Conservation (phyloP, 2,329 filamentous ascomycete species). For the Aspergillus phoenicis region DNA sequence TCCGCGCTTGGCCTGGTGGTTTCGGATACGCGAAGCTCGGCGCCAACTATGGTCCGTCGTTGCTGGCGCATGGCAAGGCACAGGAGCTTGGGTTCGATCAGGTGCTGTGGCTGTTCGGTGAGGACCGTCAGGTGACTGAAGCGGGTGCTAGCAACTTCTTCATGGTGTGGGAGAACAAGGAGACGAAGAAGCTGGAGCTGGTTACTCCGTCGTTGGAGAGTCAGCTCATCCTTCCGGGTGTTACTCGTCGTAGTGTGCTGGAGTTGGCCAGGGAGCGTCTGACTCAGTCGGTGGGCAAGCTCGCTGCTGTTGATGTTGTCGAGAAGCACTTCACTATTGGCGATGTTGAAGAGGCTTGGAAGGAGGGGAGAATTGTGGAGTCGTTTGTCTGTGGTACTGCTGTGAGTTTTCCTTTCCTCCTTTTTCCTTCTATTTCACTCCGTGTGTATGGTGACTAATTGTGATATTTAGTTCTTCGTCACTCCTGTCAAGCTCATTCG, state of each 20-base stretch:
- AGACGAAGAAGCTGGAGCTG: constrained; percentile 65
- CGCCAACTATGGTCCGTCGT: constrained; percentile 86
- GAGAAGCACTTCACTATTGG: constrained; percentile 82
- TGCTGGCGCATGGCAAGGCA: constrained; percentile 78
- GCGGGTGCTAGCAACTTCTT: constrained; percentile 94
- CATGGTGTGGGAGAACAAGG: constrained; percentile 67
- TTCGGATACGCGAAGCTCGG: constrained; percentile 92
- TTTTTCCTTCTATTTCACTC: not conserved
- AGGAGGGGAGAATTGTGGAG: constrained; percentile 78
- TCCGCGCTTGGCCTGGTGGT: constrained; percentile 89
- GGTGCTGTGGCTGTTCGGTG: constrained; percentile 89
- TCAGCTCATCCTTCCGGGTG: constrained; percentile 81
- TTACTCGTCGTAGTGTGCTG: constrained; percentile 80
- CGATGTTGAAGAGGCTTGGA: constrained; percentile 71
- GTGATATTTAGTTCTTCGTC: constrained; percentile 63
- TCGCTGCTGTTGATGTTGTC: constrained; percentile 77
- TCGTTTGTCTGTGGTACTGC: constrained; percentile 87
- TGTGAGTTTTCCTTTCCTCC: constrained; percentile 53
- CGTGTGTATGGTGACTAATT: constrained; percentile 7
- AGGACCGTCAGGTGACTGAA: constrained; percentile 78
- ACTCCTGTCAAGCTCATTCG: constrained; percentile 68
- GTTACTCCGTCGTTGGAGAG: constrained; percentile 83
- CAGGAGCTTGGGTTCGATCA: constrained; percentile 75
- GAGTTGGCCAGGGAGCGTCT: constrained; percentile 70
- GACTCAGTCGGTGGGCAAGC: constrained; percentile 41